Base-by-base conservation (phyloP, 2,329 filamentous ascomycete species). In the Kalmusia sp. region DNA sequence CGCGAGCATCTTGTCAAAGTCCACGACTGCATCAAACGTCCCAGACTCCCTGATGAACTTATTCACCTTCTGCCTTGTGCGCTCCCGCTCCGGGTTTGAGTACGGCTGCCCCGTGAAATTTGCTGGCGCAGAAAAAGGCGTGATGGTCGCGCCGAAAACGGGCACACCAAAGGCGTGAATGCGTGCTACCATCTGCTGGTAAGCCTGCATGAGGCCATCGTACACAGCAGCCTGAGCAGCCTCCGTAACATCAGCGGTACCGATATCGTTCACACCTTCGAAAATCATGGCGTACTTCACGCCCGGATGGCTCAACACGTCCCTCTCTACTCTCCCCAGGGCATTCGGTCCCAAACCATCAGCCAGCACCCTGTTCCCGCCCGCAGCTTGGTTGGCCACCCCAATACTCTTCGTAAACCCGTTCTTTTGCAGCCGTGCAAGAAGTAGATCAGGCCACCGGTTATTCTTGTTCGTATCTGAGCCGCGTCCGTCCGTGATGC, bases 71-170 rank as follows among this genome's bases (percentile, higher is more conserved):
- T 82, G 76, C 41, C 87, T 72, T 1, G 84, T 84, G 59, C 74
- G 70, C 64, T 90, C 86, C 6, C 85, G 72, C 34, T 78, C 72
- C 0, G 82, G 76, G 57, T 80, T 74, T 8, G 79, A 82, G 63
- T 89, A 89, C 22, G 78, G 72, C 69, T 87, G 81, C 31, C 69
- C 54, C 1, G 64, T 70, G 8, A 70, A 73, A 25, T 68, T 73
- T 3, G 74, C 70, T 0, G 72, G 71, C 7, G 77, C 78, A 7
- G 70, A 75, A 59, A 90, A 90, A 0, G 86, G 87, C 3, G 86
- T 89, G 54, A 89, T 87, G 0, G 87, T 90, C 0, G 84, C 86
- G 0, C 77, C 86, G 61, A 88, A 86, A 6, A 87, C 76, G 0
- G 80, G 79, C 22, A 88, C 79, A 1, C 82, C 82, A 2, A 78